Percentiles rank a stretch among this genome's conserved stretches.
Evolutionary conservation across 306 rosid genomes (phyloP).

Genomic region (Medicago arabica): DNA sequence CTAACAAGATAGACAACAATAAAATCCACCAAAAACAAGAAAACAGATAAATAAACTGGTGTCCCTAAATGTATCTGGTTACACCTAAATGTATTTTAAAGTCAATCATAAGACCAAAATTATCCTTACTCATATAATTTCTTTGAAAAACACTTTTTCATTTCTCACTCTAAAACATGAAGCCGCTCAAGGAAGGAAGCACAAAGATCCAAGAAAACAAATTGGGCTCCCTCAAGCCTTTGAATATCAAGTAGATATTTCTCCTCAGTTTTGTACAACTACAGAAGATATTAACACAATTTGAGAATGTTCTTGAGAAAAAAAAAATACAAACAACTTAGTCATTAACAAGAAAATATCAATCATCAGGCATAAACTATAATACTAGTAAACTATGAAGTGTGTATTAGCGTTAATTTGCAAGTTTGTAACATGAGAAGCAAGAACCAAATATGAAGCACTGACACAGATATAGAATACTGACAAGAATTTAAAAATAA

Average conservation of each 20-base stretch:
- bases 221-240: slow-evolving; percentile 89
- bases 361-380: not conserved
- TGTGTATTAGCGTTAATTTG: not conserved
- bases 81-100: no score
- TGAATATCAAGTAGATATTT: slow-evolving; percentile 95
- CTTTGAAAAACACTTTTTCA: no score
- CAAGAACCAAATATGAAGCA: no score
- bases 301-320: slow-evolving; percentile 8
- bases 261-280: slow-evolving; percentile 87
- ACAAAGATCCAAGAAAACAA: slow-evolving; percentile 93
- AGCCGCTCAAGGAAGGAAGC: slow-evolving; percentile 93
- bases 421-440: no score
- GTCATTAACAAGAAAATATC: slow-evolving; percentile 13
- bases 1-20: no score
- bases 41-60: no score
- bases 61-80: no score
- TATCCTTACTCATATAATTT: no score
- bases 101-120: no score
- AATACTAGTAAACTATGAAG: not conserved
- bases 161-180: slow-evolving; percentile 40
- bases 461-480: no score
- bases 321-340: slow-evolving; percentile 5
- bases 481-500: no score
- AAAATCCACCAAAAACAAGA: no score
- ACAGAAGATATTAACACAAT: slow-evolving; percentile 37